Conservation (phyloP, 495 filamentous ascomycete genomes). For the Acidiella bohemica region DNA sequence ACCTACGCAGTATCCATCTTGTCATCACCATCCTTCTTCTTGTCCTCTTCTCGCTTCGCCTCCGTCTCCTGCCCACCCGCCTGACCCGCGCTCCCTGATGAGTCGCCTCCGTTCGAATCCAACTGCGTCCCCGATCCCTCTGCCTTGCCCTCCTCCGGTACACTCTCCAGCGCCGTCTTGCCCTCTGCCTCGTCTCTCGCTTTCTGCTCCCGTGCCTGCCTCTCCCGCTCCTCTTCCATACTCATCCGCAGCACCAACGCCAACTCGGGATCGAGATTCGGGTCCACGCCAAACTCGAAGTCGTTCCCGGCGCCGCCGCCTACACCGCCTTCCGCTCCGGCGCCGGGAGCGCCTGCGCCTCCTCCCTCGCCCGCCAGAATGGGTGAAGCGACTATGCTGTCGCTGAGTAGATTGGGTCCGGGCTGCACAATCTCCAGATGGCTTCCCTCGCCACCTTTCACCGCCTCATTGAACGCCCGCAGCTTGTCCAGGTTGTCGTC, state of each 20-base stretch:
- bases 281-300: slow-evolving; percentile 67
- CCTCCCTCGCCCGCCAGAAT: slow-evolving; percentile 70
- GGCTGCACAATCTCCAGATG: slow-evolving; percentile 84
- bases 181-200: slow-evolving; percentile 61
- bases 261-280: slow-evolving; percentile 74
- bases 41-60: slow-evolving; percentile 20
- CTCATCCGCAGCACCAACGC: slow-evolving; percentile 94
- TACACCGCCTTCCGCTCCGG: slow-evolving; percentile 39
- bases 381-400: slow-evolving; percentile 80
- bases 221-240: slow-evolving; percentile 91
- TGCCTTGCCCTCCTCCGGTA: slow-evolving; percentile 64
- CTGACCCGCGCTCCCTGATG: slow-evolving; percentile 35
- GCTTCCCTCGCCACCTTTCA: slow-evolving; percentile 79
- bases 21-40: slow-evolving; percentile 43
- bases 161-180: slow-evolving; percentile 55
- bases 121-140: slow-evolving; percentile 42
- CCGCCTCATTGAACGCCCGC: slow-evolving; percentile 78
- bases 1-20: slow-evolving; percentile 89
- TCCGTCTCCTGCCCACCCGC: slow-evolving; percentile 13
- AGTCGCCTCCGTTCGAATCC: slow-evolving; percentile 50
- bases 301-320: slow-evolving; percentile 36
- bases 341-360: slow-evolving; percentile 34
- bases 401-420: slow-evolving; percentile 77
- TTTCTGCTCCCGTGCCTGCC: slow-evolving; percentile 71
- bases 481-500: slow-evolving; percentile 86